These are phyloP conservation scores for Aspergillus sergii DNA, from an alignment of 2,329 filamentous ascomycete species.

Conservation along the genomic window DNA sequence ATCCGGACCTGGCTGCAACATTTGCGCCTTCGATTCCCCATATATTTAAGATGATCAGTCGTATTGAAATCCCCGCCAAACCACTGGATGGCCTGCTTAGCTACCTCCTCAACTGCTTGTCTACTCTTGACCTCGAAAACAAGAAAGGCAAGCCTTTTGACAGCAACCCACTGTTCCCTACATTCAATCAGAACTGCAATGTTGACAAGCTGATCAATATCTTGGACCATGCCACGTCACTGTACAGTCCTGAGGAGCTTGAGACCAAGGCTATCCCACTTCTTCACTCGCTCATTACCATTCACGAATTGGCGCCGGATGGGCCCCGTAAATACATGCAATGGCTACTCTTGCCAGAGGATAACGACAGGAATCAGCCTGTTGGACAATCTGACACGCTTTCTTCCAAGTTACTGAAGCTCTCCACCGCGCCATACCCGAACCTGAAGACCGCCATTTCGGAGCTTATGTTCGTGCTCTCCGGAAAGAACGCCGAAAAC, in stretches of 20 bases:
- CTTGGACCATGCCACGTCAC: constrained; percentile 65
- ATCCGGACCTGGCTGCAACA: constrained; percentile 59
- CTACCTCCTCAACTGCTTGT: constrained; percentile 75
- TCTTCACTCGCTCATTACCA: constrained; percentile 69
- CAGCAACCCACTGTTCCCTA: constrained; percentile 66
- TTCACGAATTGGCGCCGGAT: constrained; percentile 71
- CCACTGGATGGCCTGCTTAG: constrained; percentile 74
- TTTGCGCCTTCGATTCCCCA: constrained; percentile 71
- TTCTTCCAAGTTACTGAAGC: constrained; percentile 73
- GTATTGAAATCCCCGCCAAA: constrained; percentile 61
- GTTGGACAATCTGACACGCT: constrained; percentile 76
- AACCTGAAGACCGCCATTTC: constrained; percentile 75
- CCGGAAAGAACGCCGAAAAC: constrained; percentile 73
- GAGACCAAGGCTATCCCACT: constrained; percentile 73
- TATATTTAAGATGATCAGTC: constrained; percentile 69
- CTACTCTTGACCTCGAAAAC: constrained; percentile 72
- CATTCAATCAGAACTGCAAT: constrained; percentile 60
- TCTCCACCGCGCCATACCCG: constrained; percentile 75
- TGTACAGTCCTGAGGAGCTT: constrained; percentile 69
- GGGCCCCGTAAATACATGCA: constrained; percentile 66
- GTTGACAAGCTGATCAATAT: constrained; percentile 69
- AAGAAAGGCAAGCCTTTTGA: constrained; percentile 51
- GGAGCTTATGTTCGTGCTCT: constrained; percentile 82
- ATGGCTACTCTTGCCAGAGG: constrained; percentile 70
- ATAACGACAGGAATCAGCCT: constrained; percentile 73